Evolutionary conservation across 495 filamentous ascomycete genomes (phyloP), one percentile per base, ranked within the genome.

Genomic region (Cladorrhinum samala): DNA sequence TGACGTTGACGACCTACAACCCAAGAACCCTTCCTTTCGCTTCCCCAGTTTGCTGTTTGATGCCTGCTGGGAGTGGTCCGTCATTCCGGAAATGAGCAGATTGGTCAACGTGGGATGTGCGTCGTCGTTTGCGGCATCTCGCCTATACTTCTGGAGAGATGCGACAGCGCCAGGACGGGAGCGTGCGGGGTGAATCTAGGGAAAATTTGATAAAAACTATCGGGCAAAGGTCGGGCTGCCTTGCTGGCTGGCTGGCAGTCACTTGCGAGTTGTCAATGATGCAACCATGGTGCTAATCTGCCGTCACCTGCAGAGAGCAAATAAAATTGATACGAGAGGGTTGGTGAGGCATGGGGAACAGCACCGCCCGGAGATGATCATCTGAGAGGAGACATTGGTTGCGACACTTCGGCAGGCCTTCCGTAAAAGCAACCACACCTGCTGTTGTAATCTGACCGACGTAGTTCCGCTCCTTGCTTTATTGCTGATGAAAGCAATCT

Each of bases 61-160:
- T 46, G 50, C 40, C 33, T 18, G 13, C 46, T 50, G 20, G 24
- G 45, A 21, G 53, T 57, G 57, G 60, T 53, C 63, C 60, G 63
- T 40, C 53, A 33, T 57, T 65, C 58, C 63, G 63, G 50, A 61
- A 51, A 60, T 50, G 54, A 55, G 49, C 50, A 57, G 27, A 33
- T 47, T 49, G 49, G 49, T 27, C 18, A 44, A 52, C 50, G 45
- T 56, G 30, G 27, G 37, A 59, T 59, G 54, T 43, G 24, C n/a
- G n/a, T n/a, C n/a, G n/a, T n/a, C n/a, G n/a, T n/a, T n/a, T 53
- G 53, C 57, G 49, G 46, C 38, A 42, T 47, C 43, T 38, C 44
- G 43, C 47, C 43, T 36, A 49, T 23, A 16, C 42, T 40, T n/a
- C n/a, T n/a, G n/a, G n/a, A n/a, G n/a, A n/a, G n/a, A n/a, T n/a